Percentiles rank a stretch among this genome's conserved stretches.
Evolutionary conservation across 768 basidiomycete species (phyloP).

Genomic region (Cubamyces lactineus): DNA sequence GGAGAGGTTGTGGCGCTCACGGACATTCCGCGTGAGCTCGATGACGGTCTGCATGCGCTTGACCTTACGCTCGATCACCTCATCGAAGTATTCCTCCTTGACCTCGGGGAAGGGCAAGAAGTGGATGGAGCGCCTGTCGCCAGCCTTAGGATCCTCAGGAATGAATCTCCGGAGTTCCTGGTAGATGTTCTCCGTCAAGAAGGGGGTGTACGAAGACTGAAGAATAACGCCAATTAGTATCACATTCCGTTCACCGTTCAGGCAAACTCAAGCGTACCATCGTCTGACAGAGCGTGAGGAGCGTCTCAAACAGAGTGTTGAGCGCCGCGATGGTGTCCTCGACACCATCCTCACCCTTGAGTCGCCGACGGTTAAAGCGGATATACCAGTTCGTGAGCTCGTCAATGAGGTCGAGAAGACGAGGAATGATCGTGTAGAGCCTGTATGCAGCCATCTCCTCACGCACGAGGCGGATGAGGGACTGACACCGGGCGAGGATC

Average conservation of each 20-base stretch:
- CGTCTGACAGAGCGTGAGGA: conserved; percentile 92
- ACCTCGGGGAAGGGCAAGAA: conserved; percentile 93
- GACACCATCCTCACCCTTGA: conserved; percentile 93
- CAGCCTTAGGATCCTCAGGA: conserved; percentile 67
- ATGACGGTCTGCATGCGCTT: conserved; percentile 95
- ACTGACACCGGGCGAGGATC: conserved; percentile 98
- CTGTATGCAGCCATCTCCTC: conserved; percentile 98
- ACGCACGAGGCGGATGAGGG: conserved; percentile 87
- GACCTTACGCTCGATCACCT: conserved; percentile 90
- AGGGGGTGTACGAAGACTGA: conserved; percentile 97
- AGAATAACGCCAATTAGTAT: not conserved
- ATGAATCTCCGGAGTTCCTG: conserved; percentile 88
- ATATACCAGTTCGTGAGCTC: conserved; percentile 99
- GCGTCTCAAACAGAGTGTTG: conserved; percentile 94
- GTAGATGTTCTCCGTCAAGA: conserved; percentile 96
- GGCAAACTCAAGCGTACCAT: conserved; percentile 68
- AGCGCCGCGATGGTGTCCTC: conserved; percentile 88
- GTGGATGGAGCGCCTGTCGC: conserved; percentile 91
- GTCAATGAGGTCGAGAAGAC: conserved; percentile 87
- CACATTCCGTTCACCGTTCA: not conserved
- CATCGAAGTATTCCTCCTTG: conserved; percentile 94
- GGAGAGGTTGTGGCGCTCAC: conserved; percentile 84
- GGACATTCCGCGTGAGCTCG: conserved; percentile 84
- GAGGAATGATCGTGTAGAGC: conserved; percentile 96
- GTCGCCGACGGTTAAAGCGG: conserved; percentile 92